Conservation (phyloP, 192 early-diverging fungal species). For the Entomortierella lignicola region DNA sequence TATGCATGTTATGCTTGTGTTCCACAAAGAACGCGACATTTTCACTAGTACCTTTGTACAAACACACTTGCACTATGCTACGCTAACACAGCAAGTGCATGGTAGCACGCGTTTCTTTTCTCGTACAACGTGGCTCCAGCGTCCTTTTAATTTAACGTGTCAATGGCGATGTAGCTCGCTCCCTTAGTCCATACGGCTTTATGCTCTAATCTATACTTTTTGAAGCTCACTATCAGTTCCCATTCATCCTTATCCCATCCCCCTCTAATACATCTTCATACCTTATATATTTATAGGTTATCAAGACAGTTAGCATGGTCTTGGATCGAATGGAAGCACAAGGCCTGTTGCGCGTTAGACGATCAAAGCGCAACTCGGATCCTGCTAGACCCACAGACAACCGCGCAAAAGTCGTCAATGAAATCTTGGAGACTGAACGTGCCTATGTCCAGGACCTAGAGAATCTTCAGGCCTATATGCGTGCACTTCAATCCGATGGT, state of each 20-base stretch:
- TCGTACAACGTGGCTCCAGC: too few species aligned
- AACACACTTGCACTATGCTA: too few species aligned
- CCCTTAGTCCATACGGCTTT: background rate
- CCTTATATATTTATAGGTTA: slow-evolving; percentile 62
- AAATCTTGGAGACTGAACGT: slow-evolving; percentile 94
- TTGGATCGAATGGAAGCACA: slow-evolving; percentile 80
- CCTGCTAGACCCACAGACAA: slow-evolving; percentile 81
- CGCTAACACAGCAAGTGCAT: background rate
- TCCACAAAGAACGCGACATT: too few species aligned
- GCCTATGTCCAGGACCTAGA: slow-evolving; percentile 92
- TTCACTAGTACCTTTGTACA: background rate
- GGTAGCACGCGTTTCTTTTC: too few species aligned
- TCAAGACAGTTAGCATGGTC: slow-evolving; percentile 84
- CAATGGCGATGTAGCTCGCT: background rate
- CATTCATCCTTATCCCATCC: slow-evolving; percentile 7
- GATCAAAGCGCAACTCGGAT: slow-evolving; percentile 60
- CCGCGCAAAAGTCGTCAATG: slow-evolving; percentile 86
- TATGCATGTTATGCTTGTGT: background rate
- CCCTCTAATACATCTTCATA: background rate
- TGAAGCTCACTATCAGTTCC: background rate
- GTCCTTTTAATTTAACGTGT: background rate
- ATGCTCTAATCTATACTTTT: background rate
- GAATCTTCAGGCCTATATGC: slow-evolving; percentile 80
- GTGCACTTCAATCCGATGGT: slow-evolving; percentile 74
- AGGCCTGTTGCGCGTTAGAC: slow-evolving; percentile 60